A percentile compares a stretch with the other conserved stretches of the same genome.
Conservation (phyloP, 352 stramenopile genomes). For the Saprolegnia parasitica region DNA sequence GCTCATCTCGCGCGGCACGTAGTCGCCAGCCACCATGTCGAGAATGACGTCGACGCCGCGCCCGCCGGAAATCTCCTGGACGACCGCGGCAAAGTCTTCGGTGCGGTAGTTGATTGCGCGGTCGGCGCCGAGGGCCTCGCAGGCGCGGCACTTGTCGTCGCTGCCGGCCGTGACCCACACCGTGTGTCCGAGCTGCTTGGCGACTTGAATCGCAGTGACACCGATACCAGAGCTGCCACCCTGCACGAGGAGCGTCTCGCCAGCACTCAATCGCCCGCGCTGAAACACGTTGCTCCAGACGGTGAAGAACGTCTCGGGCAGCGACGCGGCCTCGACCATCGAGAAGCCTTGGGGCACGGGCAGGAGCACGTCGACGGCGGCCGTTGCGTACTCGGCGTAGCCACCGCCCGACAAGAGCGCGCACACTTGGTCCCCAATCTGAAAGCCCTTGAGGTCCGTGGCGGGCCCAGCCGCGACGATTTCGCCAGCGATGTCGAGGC, state of each 20-base stretch:
- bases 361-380: constrained; percentile 16
- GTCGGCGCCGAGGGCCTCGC: constrained; percentile 21
- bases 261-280: constrained; percentile 26
- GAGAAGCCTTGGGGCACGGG: constrained; percentile 31
- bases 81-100: constrained; percentile 32
- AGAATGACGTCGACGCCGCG: constrained; percentile 38
- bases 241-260: constrained; percentile 38
- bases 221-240: constrained; percentile 37
- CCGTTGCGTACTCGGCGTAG: constrained; percentile 35
- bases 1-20: constrained; percentile 37
- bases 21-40: constrained; percentile 40
- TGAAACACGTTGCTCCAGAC: constrained; percentile 43
- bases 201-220: constrained; percentile 36
- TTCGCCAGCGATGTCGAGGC: constrained; percentile 36
- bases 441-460: constrained; percentile 18
- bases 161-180: constrained; percentile 29
- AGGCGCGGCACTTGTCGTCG: constrained; percentile 23
- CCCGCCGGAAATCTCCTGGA: constrained; percentile 23
- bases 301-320: constrained; percentile 41
- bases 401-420: constrained; percentile 35
- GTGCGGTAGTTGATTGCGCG: constrained; percentile 30
- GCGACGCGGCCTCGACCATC: constrained; percentile 32
- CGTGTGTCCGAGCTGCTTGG: constrained; percentile 32
- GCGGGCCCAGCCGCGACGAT: constrained; percentile 29
- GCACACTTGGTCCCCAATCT: constrained; percentile 37